Evolutionary conservation across 176 grass and related monocot genomes (phyloP).

Genomic region (Neostapfia colusana): DNA sequence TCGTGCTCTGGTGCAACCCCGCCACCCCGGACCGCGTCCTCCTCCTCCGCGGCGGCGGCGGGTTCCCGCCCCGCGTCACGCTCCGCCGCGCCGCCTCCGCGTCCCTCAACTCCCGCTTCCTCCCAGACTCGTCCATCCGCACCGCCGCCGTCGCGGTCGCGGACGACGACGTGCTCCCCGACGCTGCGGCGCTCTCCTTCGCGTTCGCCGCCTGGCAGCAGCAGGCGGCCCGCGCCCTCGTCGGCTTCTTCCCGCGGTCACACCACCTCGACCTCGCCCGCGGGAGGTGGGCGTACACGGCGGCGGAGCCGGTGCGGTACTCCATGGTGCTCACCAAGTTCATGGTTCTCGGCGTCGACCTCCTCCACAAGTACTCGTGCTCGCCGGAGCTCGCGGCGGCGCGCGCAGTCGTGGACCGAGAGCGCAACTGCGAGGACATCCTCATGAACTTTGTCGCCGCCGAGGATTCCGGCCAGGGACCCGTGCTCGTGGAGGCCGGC

Average conservation of each 20-base stretch:
- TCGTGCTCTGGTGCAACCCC: conserved; percentile 78
- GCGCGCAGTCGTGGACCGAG: conserved; percentile 58
- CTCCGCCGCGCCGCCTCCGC: conserved; percentile 50
- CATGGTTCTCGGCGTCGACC: conserved; percentile 48
- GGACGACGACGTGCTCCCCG: conserved; percentile 68
- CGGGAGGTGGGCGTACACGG: conserved; percentile 63
- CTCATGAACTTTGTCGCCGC: conserved; percentile 94
- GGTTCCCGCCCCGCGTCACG: conserved; percentile 43
- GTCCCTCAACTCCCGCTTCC: conserved; percentile 87
- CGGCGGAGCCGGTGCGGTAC: conserved; percentile 60
- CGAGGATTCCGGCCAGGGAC: conserved; percentile 50
- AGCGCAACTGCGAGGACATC: conserved; percentile 91
- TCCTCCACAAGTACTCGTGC: conserved; percentile 70
- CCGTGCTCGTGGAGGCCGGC: conserved; percentile 63
- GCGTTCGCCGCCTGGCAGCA: conserved; percentile 59
- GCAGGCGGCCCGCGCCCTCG: conserved; percentile 18
- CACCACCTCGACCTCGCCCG: conserved; percentile 71
- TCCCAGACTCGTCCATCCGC: conserved; percentile 59
- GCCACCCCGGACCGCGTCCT: conserved; percentile 44
- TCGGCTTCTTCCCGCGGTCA: conserved; percentile 80
- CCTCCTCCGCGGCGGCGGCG: conserved; percentile 5
- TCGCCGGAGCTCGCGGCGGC: conserved; percentile 55
- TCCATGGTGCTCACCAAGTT: conserved; percentile 93
- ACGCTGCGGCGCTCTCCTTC: conserved; percentile 55
- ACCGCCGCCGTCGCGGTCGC: conserved; percentile 57